Evolutionary conservation across 2,329 filamentous ascomycete species (phyloP).

Genomic region (Macrophomina tecta): DNA sequence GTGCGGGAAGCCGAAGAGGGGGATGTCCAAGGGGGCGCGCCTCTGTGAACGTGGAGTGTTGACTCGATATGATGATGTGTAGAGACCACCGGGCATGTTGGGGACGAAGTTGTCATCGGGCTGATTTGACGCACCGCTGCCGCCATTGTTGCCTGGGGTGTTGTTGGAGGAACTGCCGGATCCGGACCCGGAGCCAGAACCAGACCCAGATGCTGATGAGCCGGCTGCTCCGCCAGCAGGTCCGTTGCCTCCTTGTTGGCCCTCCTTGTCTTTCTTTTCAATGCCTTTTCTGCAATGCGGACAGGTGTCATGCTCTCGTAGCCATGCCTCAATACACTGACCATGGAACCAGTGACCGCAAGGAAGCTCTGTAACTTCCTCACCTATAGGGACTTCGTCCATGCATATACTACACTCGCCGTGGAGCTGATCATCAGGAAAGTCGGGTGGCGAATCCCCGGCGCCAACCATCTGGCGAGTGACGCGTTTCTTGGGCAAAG

Average conservation of each 20-base stretch:
- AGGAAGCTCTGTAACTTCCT: slow-evolving; percentile 77
- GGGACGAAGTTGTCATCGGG: slow-evolving; percentile 3
- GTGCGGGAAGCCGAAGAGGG: slow-evolving; percentile 4
- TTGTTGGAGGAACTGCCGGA: slow-evolving; percentile 8
- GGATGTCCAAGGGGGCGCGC: background rate
- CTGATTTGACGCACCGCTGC: background rate
- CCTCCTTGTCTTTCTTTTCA: slow-evolving; percentile 34
- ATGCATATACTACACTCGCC: slow-evolving; percentile 95
- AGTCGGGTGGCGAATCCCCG: slow-evolving; percentile 55
- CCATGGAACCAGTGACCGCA: slow-evolving; percentile 96
- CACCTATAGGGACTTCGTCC: slow-evolving; percentile 75
- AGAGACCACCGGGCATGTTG: slow-evolving; percentile 22
- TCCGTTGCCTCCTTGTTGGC: background rate
- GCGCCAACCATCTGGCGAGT: slow-evolving; percentile 71
- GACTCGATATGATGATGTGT: slow-evolving; percentile 6
- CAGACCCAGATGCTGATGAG: slow-evolving; percentile 20
- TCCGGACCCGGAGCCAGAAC: slow-evolving; percentile 3
- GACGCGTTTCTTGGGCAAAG: slow-evolving; percentile 73
- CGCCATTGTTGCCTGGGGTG: background rate
- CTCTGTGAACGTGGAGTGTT: slow-evolving; percentile 1
- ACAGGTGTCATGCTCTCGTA: slow-evolving; percentile 90
- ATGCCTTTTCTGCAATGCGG: slow-evolving; percentile 74
- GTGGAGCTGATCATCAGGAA: slow-evolving; percentile 37
- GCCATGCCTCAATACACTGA: slow-evolving; percentile 80
- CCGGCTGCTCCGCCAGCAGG: slow-evolving; percentile 6